phyloP scores from a whole-genome alignment of 2,329 filamentous ascomycete genomes.

The Colletotrichum destructivum region DNA sequence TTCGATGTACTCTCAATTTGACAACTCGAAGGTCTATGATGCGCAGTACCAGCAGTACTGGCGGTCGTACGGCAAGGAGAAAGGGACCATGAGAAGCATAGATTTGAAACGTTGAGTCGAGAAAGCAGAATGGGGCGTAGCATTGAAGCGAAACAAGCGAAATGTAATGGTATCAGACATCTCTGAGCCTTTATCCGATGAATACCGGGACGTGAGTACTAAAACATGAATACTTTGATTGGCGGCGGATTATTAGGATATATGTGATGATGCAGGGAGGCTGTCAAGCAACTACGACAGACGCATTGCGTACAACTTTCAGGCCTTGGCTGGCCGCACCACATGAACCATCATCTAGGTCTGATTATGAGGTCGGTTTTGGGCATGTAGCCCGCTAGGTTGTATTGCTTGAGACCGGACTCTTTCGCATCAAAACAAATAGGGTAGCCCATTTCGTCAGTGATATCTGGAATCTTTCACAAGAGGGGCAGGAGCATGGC shows the following conservation, averaged over 20 bases:
- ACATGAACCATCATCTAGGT: slow-evolving; percentile 42
- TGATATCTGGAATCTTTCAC: slow-evolving; percentile 14
- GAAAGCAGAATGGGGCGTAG: slow-evolving; percentile 8
- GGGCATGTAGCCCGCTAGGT: slow-evolving; percentile 35
- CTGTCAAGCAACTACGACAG: not conserved
- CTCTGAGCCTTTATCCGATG: slow-evolving; percentile 18
- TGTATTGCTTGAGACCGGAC: slow-evolving; percentile 39
- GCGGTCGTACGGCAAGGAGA: slow-evolving; percentile 17
- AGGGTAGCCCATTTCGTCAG: slow-evolving; percentile 38
- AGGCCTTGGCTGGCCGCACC: slow-evolving; percentile 36
- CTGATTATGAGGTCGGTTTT: slow-evolving; percentile 15
- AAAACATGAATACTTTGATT: not conserved
- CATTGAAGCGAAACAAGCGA: slow-evolving; percentile 26
- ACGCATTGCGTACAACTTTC: not conserved
- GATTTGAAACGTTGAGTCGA: slow-evolving; percentile 8
- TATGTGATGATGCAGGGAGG: not conserved
- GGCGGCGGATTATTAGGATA: not conserved
- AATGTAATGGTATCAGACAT: not conserved
- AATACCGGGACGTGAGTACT: not conserved
- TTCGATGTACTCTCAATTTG: slow-evolving; percentile 17
- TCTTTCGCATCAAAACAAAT: slow-evolving; percentile 43
- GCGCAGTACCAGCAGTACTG: slow-evolving; percentile 16
- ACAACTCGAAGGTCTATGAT: slow-evolving; percentile 7
- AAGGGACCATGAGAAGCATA: slow-evolving; percentile 9
- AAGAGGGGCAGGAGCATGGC: slow-evolving; percentile 41